Base-by-base conservation (phyloP, 345 rosid genomes). In the Dipteronia dyeriana region DNA sequence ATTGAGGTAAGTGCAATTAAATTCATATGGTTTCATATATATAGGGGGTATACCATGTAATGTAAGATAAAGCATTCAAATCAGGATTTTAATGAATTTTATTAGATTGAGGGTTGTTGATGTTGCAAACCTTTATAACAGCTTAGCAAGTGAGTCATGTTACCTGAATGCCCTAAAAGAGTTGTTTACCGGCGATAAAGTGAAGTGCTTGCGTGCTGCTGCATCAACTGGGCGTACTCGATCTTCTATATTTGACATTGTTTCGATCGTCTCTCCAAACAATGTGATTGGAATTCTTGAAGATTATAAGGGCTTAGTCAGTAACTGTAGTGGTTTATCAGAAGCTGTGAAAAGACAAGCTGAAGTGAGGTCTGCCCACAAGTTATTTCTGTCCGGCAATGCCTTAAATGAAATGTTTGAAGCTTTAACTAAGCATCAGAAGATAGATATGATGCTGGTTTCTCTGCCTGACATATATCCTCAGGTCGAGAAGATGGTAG, bases 331-430 rank as follows among this genome's bases (percentile, higher is more conserved):
- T 80, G 92, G 88, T 71, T 82, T 90, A 78, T 79, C 85, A 13
- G 81, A 82, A 60, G 84, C 90, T 85, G 79, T 80, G 64, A 91
- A 90, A 75, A 74, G 86, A 79, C 97, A 94, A 83, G 84, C 80
- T 23, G 89, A 94, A 87, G 84, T 94, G 76, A 88, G 91, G 78
- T 87, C 94, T 81, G 92, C 96, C 57, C 95, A 89, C 84, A 94
- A 85, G 84, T 81, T 96, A 70, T 83, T 96, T 80, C 66, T 88
- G 68, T 87, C 89, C 63, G 84, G 86, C 84, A 79, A 79, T 76
- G 81, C 76, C 75, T 85, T 89, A 26, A 81, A 81, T 78, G 86
- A 86, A 73, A 82, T 94, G 89, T 76, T 96, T 81, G 87, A 87
- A 75, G 83, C 90, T 70, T 85, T 89, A 45, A 85, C 80, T 43